A percentile compares a stretch with the other conserved stretches of the same genome.
These are phyloP conservation scores for Cyclotella kingstonii DNA, from an alignment of 108 stramenopile genomes.

Conservation along the genomic window DNA sequence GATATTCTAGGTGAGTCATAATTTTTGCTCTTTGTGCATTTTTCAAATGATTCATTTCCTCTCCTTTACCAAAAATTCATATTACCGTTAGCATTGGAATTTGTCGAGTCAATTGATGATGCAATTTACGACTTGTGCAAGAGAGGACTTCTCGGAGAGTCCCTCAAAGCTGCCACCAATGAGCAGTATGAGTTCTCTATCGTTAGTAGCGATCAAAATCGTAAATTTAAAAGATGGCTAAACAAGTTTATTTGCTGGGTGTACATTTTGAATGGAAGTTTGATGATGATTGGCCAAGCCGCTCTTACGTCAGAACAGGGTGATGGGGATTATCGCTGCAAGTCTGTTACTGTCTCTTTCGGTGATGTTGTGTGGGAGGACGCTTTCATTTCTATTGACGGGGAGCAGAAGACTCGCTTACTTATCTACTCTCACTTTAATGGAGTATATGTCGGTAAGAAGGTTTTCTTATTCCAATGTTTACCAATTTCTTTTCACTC, in stretches of 20 bases:
- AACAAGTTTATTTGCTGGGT: conserved; percentile 9
- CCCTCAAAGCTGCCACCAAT: conserved; percentile 2
- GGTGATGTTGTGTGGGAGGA: too few species aligned
- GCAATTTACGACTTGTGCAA: conserved; percentile 29
- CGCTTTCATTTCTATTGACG: too few species aligned
- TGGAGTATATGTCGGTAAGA: too few species aligned
- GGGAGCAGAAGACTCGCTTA: too few species aligned
- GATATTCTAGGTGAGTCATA: too few species aligned
- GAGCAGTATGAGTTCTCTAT: neutral
- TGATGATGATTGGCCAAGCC: neutral
- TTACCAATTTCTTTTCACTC: too few species aligned
- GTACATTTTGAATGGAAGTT: conserved; percentile 5
- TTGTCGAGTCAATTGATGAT: conserved; percentile 72
- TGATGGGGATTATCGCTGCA: conserved; percentile 12
- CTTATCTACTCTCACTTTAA: too few species aligned
- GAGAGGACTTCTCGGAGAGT: conserved; percentile 13
- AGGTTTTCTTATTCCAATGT: too few species aligned
- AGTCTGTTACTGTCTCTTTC: too few species aligned
- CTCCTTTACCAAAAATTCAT: too few species aligned
- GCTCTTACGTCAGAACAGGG: neutral
- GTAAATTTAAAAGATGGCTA: neutral
- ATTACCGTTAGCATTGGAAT: conserved; percentile 63
- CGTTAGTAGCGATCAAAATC: neutral
- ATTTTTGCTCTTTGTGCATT: too few species aligned
- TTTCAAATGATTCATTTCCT: too few species aligned